Evolutionary conservation across 371 early-diverging fungal species (phyloP), one percentile per base, ranked within the genome.

Genomic region (Lichtheimia ornata): DNA sequence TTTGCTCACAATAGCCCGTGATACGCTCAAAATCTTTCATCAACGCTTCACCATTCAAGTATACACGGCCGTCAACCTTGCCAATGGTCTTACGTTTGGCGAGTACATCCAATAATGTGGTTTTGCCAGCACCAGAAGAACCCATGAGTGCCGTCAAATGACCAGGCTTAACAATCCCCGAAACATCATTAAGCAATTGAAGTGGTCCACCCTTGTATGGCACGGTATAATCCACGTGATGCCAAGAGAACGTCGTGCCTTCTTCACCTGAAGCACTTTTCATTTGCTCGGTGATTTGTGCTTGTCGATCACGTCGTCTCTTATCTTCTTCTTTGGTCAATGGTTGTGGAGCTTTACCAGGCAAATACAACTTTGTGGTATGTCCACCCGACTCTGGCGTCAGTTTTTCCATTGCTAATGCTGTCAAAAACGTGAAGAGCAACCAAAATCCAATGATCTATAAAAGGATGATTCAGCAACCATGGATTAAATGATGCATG

Each of bases 1-100:
- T 83, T 69, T 93, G 95, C 67, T 94, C 93, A 65, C 88, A 88
- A 66, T 92, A 94, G 14, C 92, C 92, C 15, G 91, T 91, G 40
- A 86, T 81, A 41, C 86, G 81, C 63, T 86, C 82, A 74, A 88
- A 91, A 61, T 84, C 84, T 9, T 56, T 59, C 55, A 62, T 60
- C 20, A 75, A 54, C 4, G 64, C 65, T 50, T 72, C 69, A 64
- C 74, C 79, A 76, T 85, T 76, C 81, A 91, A 58, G 68, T 79
- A 76, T 47, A 91, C 74, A 17, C 75, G 69, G 27, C 94, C 94
- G 15, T 85, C 78, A n/a, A 90, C 73, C 12, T 76, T 86, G 22
- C 92, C 92, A 40, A 83, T 82, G 15, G 87, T 90, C 77, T 90
- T 90, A 64, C 91, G 88, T 62, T 81, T 82, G 17, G 91, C 88